Evolutionary conservation across 495 filamentous ascomycete species (phyloP).

Genomic region (Neurospora tetrasperma): DNA sequence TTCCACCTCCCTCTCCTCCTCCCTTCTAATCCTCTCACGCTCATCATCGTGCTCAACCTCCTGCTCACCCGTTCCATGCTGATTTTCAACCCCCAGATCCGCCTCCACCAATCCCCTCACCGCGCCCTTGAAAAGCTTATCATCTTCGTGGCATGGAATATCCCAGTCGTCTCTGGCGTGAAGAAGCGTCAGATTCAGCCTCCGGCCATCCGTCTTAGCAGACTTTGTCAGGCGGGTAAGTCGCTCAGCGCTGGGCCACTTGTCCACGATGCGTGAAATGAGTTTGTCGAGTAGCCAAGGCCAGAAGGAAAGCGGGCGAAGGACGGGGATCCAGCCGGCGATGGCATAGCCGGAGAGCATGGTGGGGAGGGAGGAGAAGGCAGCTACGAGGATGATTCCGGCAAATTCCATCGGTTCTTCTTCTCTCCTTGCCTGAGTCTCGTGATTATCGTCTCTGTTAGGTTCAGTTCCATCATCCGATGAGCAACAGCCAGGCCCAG

Average conservation of each 20-base stretch:
- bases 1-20: constrained; percentile 15
- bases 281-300: constrained; percentile 33
- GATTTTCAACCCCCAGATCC: not conserved
- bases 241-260: constrained; percentile 41
- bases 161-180: constrained; percentile 68
- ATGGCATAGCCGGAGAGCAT: constrained; percentile 56
- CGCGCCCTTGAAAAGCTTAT: constrained; percentile 43
- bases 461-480: too few species aligned
- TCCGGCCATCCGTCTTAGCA: constrained; percentile 29
- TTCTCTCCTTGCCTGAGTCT: constrained; percentile 1
- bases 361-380: constrained; percentile 62
- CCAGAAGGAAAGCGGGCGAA: constrained; percentile 54
- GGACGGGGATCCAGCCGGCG: constrained; percentile 64
- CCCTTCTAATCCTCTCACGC: not conserved
- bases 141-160: constrained; percentile 57
- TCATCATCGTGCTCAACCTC: constrained; percentile 9
- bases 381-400: constrained; percentile 66
- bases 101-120: constrained; percentile 40
- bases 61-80: constrained; percentile 20
- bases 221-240: constrained; percentile 33
- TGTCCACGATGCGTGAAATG: constrained; percentile 36
- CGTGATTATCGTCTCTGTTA: too few species aligned
- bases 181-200: constrained; percentile 57
- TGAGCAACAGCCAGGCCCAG: too few species aligned
- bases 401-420: constrained; percentile 42